Base-by-base conservation (phyloP, 2,329 filamentous ascomycete species). In the Colletotrichum lupini region DNA sequence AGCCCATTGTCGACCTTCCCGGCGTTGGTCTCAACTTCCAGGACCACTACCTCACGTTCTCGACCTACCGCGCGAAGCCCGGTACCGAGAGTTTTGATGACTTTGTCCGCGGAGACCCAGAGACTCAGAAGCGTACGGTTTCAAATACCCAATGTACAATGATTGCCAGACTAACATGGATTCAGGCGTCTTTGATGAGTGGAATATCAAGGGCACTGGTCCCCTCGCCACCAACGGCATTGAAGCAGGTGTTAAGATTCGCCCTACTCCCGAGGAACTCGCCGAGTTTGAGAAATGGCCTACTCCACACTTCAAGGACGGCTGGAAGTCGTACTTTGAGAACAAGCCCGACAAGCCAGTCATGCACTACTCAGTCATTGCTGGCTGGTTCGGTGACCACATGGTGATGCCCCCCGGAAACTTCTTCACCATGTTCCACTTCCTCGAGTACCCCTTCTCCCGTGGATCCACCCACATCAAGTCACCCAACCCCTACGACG, bases 341-440 rank as follows among this genome's bases (percentile, higher is more conserved):
- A 83, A 95, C 80, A 95, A 95, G 85, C 93, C 93, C 1, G 93
- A 95, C 82, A 95, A 95, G 87, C 94, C 93, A 0, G 93, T 95
- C 56, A 95, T 95, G 93, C 94, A 95, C 80, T 95, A 95, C 83
- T 92, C 89, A 1, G 90, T 95, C 68, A 95, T 95, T 78, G 85
- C 92, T 19, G 92, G 92, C 75, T 90, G 87, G 86, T 90, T 90
- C 37, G 88, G 89, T 35, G 88, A 90, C 79, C 88, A 90, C 76
- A 90, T 89, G 86, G 81, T 90, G 58, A 88, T 90, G 87, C 92
- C 93, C 0, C 89, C 92, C 1, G 93, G 93, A 76, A 94, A 95
- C 75, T 95, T 94, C 87, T 94, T 95, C 85, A 93, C 91, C 79
- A 95, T 95, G 92, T 94, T 94, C 88, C 92, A 94, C 81, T 95